phyloP scores from a whole-genome alignment of 805 yeast species.

The Torulaspora maleeae region DNA sequence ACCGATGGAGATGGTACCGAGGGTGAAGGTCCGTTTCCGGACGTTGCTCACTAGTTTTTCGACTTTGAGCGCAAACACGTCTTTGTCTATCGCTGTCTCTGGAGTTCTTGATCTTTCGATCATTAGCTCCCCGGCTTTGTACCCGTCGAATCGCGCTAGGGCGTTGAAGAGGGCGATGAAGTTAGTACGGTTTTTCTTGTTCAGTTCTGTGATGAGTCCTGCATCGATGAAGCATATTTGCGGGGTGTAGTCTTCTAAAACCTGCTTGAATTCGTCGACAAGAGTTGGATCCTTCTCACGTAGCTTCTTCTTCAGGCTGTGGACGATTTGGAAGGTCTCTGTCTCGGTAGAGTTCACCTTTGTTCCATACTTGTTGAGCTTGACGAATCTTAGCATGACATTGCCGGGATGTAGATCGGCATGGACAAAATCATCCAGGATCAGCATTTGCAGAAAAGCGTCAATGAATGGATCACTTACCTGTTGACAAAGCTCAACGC shows the following conservation, averaged over 20 bases:
- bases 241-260: conserved; percentile 65
- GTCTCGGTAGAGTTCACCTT: conserved; percentile 28
- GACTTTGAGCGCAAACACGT: conserved; percentile 81
- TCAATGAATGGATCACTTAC: conserved; percentile 80
- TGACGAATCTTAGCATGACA: conserved; percentile 69
- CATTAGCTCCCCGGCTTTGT: conserved; percentile 91
- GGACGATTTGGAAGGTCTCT: conserved; percentile 22
- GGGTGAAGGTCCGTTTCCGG: conserved; percentile 81
- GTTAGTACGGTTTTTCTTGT: conserved; percentile 69
- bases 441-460: conserved; percentile 88
- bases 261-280: conserved; percentile 43
- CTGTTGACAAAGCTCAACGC: conserved; percentile 51
- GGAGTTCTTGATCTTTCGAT: conserved; percentile 93
- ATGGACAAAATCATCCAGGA: conserved; percentile 89
- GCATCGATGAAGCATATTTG: conserved; percentile 89
- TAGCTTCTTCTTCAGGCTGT: conserved; percentile 15
- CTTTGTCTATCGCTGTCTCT: conserved; percentile 79
- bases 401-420: conserved; percentile 98
- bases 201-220: conserved; percentile 88
- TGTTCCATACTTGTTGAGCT: conserved; percentile 37
- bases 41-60: conserved; percentile 77
- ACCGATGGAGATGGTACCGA: conserved; percentile 89
- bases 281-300: conserved; percentile 20
- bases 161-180: conserved; percentile 88
- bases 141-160: conserved; percentile 87